Base-by-base conservation (phyloP, 2,329 filamentous ascomycete genomes). In the Incumbomyces delicatus region DNA sequence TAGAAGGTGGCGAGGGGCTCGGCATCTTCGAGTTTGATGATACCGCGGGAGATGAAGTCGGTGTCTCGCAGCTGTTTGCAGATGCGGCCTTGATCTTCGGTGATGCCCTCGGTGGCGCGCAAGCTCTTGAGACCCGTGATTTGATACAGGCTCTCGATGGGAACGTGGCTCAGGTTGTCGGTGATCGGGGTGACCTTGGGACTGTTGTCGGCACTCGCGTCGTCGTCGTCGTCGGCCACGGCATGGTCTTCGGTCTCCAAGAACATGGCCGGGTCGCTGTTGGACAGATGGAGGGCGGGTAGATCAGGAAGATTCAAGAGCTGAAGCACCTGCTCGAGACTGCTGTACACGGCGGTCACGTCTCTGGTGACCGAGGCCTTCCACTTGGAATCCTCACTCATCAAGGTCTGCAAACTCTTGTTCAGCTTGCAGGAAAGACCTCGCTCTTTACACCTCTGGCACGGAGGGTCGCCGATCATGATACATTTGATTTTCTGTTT, bases 401-500 rank as follows among this genome's bases (percentile, higher is more conserved):
- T 63, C 55, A 75, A 58, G 8, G 70, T 73, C 56, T 70, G 67
- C 18, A 70, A 62, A 49, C 70, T 74, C 50, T 74, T 75, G 54
- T 76, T 75, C 41, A 75, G 61, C 27, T 74, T 62, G 53, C 73
- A 75, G 29, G 71, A 69, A 33, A 75, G 50, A 2, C 67, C 68
- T 57, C 73, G 67, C 49, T 73, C 69, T 38, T 65, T 63, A 58
- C 73, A 76, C 48, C 73, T 60, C 47, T 69, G 69, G 54, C 73
- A 76, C 13, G 66, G 64, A 22, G 70, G 65, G 22, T 73, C 70
- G 27, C 66, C 66, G 34, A 68, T 64, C 70, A 75, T 74, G 45
- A 75, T 68, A 58, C 73, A 75, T 57, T 73, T 73, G 50, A 65
- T 65, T 61, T 76, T 75, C 51, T 75, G 72, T 48, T 72, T 70